Conservation (phyloP, 129 eudicot species). For the Tagetes erecta region DNA sequence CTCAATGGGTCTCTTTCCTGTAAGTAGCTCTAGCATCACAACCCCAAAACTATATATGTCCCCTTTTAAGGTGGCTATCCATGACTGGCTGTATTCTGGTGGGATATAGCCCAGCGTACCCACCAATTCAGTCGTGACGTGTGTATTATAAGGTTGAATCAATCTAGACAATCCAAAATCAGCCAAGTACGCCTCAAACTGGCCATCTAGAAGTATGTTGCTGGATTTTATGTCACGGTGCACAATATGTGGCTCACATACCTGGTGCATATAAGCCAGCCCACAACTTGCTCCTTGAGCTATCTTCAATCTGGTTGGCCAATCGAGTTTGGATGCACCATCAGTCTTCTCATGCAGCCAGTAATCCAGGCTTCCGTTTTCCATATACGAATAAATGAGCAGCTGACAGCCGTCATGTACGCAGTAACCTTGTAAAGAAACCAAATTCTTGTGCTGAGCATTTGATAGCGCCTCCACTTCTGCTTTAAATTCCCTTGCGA, state of each 20-base stretch:
- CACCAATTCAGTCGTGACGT: slow-evolving; percentile 9
- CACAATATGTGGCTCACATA: slow-evolving; percentile 13
- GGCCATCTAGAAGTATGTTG: slow-evolving; percentile 14
- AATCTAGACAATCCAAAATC: slow-evolving; percentile 9
- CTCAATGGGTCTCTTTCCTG: slow-evolving; percentile 75
- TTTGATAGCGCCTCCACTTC: slow-evolving; percentile 77
- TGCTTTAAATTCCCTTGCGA: slow-evolving; percentile 36
- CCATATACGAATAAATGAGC: slow-evolving; percentile 73
- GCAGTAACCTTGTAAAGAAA: slow-evolving; percentile 76
- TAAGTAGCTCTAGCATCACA: slow-evolving; percentile 78
- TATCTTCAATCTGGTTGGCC: slow-evolving; percentile 15
- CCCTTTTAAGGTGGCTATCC: slow-evolving; percentile 88
- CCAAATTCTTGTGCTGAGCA: slow-evolving; percentile 75
- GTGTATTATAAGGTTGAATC: neutral
- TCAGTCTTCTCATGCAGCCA: slow-evolving; percentile 77
- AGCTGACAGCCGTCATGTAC: slow-evolving; percentile 64
- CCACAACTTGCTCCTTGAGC: slow-evolving; percentile 19
- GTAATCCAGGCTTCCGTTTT: slow-evolving; percentile 80
- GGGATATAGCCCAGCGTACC: slow-evolving; percentile 43
- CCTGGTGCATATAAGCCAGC: slow-evolving; percentile 17
- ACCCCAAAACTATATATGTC: slow-evolving; percentile 89
- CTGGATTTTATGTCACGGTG: slow-evolving; percentile 17
- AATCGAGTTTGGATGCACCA: slow-evolving; percentile 54
- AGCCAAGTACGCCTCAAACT: neutral
- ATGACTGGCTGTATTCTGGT: slow-evolving; percentile 81